A percentile compares a stretch with the other conserved stretches of the same genome.
Evolutionary conservation across 164 flowering plant species (phyloP).

Genomic region (Magnolia sinica): DNA sequence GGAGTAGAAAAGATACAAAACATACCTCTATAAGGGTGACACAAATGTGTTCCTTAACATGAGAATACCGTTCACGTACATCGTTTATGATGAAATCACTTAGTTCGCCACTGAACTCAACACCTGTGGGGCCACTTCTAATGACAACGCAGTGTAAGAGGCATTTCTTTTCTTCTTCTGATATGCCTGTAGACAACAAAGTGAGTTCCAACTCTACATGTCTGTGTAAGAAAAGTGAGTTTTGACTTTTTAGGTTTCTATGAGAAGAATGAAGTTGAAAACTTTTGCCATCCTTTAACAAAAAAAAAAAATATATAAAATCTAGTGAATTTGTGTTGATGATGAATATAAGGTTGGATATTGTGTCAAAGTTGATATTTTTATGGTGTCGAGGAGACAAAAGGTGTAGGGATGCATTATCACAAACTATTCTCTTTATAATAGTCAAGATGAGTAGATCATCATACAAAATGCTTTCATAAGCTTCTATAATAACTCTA

Average conservation of each 20-base stretch:
- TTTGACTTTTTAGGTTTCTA: neutral
- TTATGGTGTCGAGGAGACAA: neutral
- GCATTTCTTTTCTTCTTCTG: constrained; percentile 68
- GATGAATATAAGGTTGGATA: neutral
- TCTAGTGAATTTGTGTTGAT: neutral
- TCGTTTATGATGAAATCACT: constrained; percentile 83
- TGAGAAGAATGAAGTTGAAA: neutral
- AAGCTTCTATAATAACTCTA: too few species aligned
- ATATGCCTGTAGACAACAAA: constrained; percentile 44
- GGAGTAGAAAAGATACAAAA: neutral
- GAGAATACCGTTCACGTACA: constrained; percentile 59
- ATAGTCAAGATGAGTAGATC: neutral
- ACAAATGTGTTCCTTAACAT: constrained; percentile 67
- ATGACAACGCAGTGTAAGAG: constrained; percentile 79
- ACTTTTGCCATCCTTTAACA: neutral
- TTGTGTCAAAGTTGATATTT: neutral
- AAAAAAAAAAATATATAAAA: neutral
- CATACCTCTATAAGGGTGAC: constrained; percentile 87
- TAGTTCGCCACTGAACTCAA: constrained; percentile 87
- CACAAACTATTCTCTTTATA: neutral
- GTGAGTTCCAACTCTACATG: neutral
- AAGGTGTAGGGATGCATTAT: neutral
- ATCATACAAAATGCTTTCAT: neutral
- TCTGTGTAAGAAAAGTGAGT: neutral
- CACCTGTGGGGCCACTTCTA: constrained; percentile 93